Percentiles rank a stretch among this genome's conserved stretches.
These are phyloP conservation scores for Ormosia semicastrata DNA, from an alignment of 306 rosid genomes.

Conservation along the genomic window DNA sequence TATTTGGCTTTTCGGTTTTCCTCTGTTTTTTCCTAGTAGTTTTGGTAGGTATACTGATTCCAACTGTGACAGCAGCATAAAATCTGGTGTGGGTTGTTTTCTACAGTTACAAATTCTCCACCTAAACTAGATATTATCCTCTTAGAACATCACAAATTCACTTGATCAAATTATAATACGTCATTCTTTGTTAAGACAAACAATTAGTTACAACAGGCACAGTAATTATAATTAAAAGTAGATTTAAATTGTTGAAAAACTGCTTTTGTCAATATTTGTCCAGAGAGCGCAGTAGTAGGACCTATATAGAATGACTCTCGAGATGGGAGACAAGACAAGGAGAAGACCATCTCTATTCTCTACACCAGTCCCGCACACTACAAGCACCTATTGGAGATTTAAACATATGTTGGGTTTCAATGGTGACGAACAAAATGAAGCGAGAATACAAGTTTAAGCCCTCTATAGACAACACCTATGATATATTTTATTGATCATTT, in stretches of 20 bases:
- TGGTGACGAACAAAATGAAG: neutral
- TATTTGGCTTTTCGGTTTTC: neutral
- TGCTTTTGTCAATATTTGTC: neutral
- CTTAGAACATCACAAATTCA: too few relatives aligned
- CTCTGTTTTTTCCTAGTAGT: neutral
- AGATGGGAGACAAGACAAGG: neutral
- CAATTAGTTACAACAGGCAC: neutral
- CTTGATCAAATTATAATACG: too few relatives aligned
- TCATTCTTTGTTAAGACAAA: neutral
- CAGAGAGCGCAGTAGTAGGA: neutral
- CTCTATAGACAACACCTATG: neutral
- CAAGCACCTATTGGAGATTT: neutral
- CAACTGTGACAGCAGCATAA: neutral
- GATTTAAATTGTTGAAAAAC: neutral
- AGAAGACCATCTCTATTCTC: neutral
- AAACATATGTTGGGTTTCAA: neutral
- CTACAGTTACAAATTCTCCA: neutral
- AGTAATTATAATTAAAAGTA: neutral
- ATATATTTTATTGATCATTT: neutral
- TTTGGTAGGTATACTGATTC: neutral
- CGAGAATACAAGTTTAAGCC: neutral
- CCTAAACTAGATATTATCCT: neutral
- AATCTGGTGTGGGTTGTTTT: neutral
- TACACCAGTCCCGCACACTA: neutral
- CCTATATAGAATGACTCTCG: neutral